Evolutionary conservation across 2,329 filamentous ascomycete genomes (phyloP).

Genomic region (Colletotrichum orbiculare): DNA sequence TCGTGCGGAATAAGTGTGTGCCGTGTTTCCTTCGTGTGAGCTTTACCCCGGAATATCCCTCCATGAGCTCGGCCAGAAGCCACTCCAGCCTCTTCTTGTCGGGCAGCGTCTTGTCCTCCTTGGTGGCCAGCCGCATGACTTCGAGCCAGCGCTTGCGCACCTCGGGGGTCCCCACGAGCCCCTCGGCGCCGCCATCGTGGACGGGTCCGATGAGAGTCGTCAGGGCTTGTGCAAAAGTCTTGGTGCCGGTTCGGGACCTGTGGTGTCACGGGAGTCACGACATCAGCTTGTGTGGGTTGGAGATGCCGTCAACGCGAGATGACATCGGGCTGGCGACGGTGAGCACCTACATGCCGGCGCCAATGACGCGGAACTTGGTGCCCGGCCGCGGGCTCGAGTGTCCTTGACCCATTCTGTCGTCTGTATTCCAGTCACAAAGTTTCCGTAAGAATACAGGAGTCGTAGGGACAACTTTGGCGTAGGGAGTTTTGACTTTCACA

Average conservation of each 20-base stretch:
- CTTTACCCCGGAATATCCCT: not conserved
- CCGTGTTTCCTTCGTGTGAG: no score
- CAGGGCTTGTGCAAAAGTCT: slow-evolving; percentile 40
- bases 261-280: not conserved
- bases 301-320: no score
- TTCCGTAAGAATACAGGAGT: no score
- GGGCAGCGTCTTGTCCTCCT: not conserved
- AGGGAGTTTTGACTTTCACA: no score
- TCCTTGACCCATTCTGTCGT: slow-evolving; percentile 39
- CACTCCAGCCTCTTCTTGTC: not conserved
- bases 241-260: slow-evolving; percentile 41
- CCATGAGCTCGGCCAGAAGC: not conserved
- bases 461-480: no score
- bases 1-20: no score
- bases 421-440: no score
- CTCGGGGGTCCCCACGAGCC: slow-evolving; percentile 33
- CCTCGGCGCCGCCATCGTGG: slow-evolving; percentile 40
- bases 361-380: slow-evolving; percentile 40
- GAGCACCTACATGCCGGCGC: slow-evolving; percentile 39
- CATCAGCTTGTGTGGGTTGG: not conserved
- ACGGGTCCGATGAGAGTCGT: slow-evolving; percentile 41
- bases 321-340: no score
- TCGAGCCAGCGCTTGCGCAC: slow-evolving; percentile 37
- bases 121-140: slow-evolving; percentile 6
- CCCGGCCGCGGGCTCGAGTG: slow-evolving; percentile 39